These are phyloP conservation scores for Globisporangium alternatum DNA, from an alignment of 352 stramenopile genomes.

Conservation along the genomic window DNA sequence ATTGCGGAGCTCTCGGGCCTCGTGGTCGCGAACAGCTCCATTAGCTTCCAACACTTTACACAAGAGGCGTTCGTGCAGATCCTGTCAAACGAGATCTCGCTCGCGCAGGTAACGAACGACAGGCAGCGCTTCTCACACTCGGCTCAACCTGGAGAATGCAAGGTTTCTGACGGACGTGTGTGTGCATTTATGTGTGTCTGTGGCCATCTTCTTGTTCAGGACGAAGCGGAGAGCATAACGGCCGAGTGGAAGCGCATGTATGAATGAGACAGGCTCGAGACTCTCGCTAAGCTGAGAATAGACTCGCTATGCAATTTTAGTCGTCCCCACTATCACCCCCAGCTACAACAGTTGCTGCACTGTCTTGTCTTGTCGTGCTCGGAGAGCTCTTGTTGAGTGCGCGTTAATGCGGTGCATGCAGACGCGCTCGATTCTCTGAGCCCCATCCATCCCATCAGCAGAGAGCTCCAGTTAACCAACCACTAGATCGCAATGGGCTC, in stretches of 20 bases:
- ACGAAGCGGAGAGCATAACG: conserved; percentile 8
- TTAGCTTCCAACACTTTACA: conserved; percentile 28
- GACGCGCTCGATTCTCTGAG: background rate
- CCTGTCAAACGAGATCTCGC: conserved; percentile 43
- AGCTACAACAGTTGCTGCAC: no score
- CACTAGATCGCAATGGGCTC: conserved; percentile 9
- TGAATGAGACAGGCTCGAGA: background rate
- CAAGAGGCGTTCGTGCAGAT: conserved; percentile 41
- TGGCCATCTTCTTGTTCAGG: conserved; percentile 2
- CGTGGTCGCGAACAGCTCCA: conserved; percentile 36
- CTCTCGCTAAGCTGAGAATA: background rate
- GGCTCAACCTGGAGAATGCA: background rate
- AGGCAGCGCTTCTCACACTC: background rate
- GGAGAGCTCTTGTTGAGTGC: background rate
- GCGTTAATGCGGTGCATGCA: background rate
- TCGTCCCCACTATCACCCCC: background rate
- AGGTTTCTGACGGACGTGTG: background rate
- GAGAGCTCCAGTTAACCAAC: background rate
- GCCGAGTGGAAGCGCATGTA: conserved; percentile 5
- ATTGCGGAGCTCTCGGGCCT: conserved; percentile 63
- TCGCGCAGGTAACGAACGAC: conserved; percentile 30
- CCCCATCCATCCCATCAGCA: background rate
- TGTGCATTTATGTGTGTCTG: background rate
- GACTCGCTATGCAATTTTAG: background rate
- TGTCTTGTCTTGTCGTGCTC: background rate